Evolutionary conservation across 2,329 filamentous ascomycete genomes (phyloP).

Genomic region (Fulvia fulva): DNA sequence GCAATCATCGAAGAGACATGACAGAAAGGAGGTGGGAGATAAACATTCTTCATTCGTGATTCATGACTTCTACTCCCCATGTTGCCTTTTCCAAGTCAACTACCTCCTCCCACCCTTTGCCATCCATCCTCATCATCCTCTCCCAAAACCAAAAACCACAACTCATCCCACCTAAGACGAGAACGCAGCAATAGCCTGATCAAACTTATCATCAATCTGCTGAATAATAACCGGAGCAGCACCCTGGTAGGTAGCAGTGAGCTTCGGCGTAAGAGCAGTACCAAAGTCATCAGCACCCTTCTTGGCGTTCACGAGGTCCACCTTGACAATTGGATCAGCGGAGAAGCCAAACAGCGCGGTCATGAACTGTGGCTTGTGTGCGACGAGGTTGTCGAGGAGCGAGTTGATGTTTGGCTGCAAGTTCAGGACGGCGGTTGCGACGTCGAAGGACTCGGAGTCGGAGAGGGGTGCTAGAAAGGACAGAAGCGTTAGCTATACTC

Average conservation of each 20-base stretch:
- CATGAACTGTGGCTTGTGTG: constrained; percentile 3
- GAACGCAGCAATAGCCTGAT: constrained; percentile 1
- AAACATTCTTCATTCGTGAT: no score
- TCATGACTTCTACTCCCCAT: no score
- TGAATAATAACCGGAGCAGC: constrained; percentile 6
- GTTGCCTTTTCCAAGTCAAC: no score
- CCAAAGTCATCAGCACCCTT: constrained; percentile 4
- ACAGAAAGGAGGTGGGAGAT: no score
- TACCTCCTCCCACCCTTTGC: no score
- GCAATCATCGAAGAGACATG: no score
- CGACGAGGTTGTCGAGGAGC: constrained; percentile 7
- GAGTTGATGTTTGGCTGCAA: constrained; percentile 5
- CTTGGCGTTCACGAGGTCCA: constrained; percentile 5
- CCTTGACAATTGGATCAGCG: constrained; percentile 5
- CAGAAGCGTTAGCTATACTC: no score
- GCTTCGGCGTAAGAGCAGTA: constrained; percentile 5
- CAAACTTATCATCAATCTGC: constrained; percentile 9
- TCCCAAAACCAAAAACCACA: not conserved
- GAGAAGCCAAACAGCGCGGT: constrained; percentile 7
- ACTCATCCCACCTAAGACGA: not conserved
- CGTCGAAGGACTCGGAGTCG: constrained; percentile 7
- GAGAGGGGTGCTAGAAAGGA: not conserved
- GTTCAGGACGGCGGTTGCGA: constrained; percentile 3
- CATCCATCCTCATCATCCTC: no score
- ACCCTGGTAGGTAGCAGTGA: constrained; percentile 4